Evolutionary conservation across 352 stramenopile species (phyloP), one percentile per base, ranked within the genome.

Genomic region (Hyaloperonospora brassicae): DNA sequence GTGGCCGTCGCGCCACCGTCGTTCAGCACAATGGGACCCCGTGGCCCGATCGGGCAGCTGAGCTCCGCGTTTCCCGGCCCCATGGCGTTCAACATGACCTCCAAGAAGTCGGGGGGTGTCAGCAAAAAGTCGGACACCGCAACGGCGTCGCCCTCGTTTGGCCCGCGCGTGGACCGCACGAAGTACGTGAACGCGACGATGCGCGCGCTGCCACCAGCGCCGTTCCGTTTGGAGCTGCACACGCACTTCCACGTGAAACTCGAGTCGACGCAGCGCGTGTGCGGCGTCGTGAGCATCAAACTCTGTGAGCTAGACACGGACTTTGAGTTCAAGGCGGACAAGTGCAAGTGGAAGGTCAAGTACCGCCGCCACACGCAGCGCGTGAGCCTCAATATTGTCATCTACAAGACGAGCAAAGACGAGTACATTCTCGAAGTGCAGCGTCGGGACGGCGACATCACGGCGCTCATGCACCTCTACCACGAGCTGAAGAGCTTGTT

Each of bases 301-400:
- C 66, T 93, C 8, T 89, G 76, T 51, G 80, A 91, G 50, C 61
- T 93, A 34, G 83, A 89, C 64, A 88, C 83, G 49, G 83, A 93
- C 57, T 93, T 87, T 49, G 69, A 72, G 55, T 93, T 93, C 61
- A 89, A 93, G 58, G 64, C 68, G 7, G 68, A 84, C 57, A 93
- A 93, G 70, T 89, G 80, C 72, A 93, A 93, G 68, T 93, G 83
- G 83, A 93, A 91, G 64, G 80, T 91, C 41, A 73, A 86, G 45
- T 87, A 84, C 67, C 78, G 80, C 3, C 75, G 71, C 44, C 68
- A 68, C 46, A 61, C 66, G 13, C 76, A 86, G 58, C 78, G 79
- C 47, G 80, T 89, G 38, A 73, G 71, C 42, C 65, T 91, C 27
- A 89, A 93, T 66, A 86, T 93, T 8, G 52, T 82, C 40, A 67